Evolutionary conservation across 352 stramenopile genomes (phyloP).

Genomic region (Elongisporangium anandrum): DNA sequence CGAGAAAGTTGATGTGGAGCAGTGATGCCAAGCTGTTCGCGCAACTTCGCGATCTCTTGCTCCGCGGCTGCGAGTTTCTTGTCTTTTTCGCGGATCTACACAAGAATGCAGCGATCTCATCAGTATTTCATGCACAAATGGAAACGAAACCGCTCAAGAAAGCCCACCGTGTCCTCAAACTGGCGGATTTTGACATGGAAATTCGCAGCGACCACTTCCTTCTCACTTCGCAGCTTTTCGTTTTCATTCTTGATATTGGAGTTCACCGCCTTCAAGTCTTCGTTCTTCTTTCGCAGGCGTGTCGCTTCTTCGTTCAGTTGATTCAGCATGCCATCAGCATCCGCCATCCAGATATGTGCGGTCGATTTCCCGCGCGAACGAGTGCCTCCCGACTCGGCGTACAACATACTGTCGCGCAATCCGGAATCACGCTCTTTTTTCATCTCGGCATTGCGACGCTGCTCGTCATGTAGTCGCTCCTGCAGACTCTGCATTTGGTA

Average conservation of each 20-base stretch:
- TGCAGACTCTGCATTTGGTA: conserved; percentile 54
- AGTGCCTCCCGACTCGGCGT: conserved; percentile 29
- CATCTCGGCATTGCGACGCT: conserved; percentile 49
- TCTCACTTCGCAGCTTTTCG: conserved; percentile 71
- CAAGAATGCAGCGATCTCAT: conserved; percentile 4
- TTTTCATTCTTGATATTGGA: conserved; percentile 56
- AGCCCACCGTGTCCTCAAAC: conserved; percentile 50
- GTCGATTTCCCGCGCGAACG: conserved; percentile 54
- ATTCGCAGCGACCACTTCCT: conserved; percentile 68
- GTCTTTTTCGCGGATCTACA: conserved; percentile 75
- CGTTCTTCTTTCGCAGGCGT: conserved; percentile 70
- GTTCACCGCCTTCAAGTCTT: conserved; percentile 50
- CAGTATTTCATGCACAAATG: background rate
- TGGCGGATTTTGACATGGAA: conserved; percentile 84
- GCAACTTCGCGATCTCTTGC: conserved; percentile 67
- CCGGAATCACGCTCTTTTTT: conserved; percentile 40
- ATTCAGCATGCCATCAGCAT: conserved; percentile 79
- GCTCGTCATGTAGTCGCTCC: conserved; percentile 56
- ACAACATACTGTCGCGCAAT: conserved; percentile 39
- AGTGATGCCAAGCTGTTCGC: conserved; percentile 40
- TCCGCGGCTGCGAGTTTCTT: conserved; percentile 74
- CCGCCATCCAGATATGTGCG: conserved; percentile 80
- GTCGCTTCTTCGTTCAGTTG: conserved; percentile 71
- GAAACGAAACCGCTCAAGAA: background rate
- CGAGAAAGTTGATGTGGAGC: conserved; percentile 15